Evolutionary conservation across 73 alveolate species (phyloP).

Genomic region (Stentor roeselii): DNA sequence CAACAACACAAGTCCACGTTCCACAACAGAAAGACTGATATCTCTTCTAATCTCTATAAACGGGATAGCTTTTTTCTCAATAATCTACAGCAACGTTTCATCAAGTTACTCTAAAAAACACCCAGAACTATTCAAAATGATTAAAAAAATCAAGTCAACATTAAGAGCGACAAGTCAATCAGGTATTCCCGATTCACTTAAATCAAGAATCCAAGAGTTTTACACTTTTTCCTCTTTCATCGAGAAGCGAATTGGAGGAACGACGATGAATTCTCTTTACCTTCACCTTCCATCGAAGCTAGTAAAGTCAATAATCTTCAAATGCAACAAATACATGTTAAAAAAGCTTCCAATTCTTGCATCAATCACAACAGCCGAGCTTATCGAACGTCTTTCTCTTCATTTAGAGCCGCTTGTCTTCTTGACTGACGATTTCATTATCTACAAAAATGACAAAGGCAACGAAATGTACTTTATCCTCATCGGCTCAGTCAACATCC

Average conservation of each 20-base stretch:
- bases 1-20: conserved; percentile 42
- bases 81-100: conserved; percentile 57
- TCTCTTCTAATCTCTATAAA: conserved; percentile 38
- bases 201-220: neutral
- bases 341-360: neutral
- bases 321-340: neutral
- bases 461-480: conserved; percentile 66
- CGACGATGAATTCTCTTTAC: neutral
- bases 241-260: neutral
- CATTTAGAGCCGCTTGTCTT: conserved; percentile 34
- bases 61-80: conserved; percentile 56
- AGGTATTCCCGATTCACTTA: neutral
- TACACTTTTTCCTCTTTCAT: neutral
- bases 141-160: neutral
- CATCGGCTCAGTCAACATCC: conserved; percentile 51
- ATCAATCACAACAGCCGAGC: neutral
- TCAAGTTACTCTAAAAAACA: neutral
- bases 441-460: conserved; percentile 50
- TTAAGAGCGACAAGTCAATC: neutral
- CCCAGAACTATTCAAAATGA: neutral
- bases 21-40: conserved; percentile 41
- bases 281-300: conserved; percentile 6
- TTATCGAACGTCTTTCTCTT: neutral
- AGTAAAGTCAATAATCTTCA: neutral
- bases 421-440: conserved; percentile 60